Conservation (phyloP, 2,329 filamentous ascomycete species). For the Stagonosporopsis chrysanthemi region DNA sequence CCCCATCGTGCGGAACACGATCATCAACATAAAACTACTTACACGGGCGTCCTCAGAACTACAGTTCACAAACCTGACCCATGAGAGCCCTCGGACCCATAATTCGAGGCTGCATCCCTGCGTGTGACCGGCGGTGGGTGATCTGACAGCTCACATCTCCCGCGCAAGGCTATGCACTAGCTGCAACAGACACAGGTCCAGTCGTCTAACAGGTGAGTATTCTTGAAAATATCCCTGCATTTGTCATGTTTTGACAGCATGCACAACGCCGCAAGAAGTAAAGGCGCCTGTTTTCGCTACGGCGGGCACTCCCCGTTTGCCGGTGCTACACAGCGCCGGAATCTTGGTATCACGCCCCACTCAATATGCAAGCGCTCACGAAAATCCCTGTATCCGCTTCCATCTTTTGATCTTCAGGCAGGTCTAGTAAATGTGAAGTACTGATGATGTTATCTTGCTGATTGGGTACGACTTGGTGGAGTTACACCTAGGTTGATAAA, state of each 20-base stretch:
- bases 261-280: conserved; percentile 20
- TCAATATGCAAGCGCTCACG: conserved; percentile 10
- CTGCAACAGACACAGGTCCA: conserved; percentile 6
- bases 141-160: conserved; percentile 38
- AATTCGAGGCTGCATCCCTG: conserved; percentile 29
- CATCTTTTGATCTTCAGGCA: background rate
- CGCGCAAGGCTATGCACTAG: conserved; percentile 24
- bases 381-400: background rate
- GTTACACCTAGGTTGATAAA: background rate
- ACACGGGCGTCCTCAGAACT: conserved; percentile 27
- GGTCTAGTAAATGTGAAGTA: background rate
- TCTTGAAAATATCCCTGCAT: conserved; percentile 5
- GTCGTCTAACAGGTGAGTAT: conserved; percentile 6
- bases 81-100: conserved; percentile 15
- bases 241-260: conserved; percentile 25
- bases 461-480: background rate
- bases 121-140: conserved; percentile 38
- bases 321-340: conserved; percentile 35
- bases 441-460: too few relatives aligned
- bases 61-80: conserved; percentile 15
- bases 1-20: conserved; percentile 25
- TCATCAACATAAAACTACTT: conserved; percentile 13
- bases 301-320: conserved; percentile 28
- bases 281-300: conserved; percentile 16
- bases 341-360: conserved; percentile 24